These are phyloP conservation scores for Groenewaldozyma auringiensis DNA, from an alignment of 1,139 yeast genomes.

Conservation along the genomic window DNA sequence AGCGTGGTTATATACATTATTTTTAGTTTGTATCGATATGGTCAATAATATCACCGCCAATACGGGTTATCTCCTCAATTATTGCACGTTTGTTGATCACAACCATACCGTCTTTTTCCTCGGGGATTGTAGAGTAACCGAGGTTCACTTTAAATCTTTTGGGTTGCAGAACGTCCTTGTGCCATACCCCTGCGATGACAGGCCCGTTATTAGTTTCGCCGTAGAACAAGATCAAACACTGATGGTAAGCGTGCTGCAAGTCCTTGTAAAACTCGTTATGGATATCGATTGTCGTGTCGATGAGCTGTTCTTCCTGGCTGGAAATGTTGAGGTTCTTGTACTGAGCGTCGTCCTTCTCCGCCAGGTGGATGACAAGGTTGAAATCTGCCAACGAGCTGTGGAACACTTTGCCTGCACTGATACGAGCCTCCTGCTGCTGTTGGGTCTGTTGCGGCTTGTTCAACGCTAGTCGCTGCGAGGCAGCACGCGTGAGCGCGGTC, in stretches of 20 bases:
- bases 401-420: conserved; percentile 32
- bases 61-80: conserved; percentile 58
- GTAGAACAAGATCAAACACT: conserved; percentile 52
- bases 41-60: conserved; percentile 58
- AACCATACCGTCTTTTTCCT: conserved; percentile 37
- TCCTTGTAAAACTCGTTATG: conserved; percentile 27
- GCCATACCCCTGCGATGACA: conserved; percentile 72
- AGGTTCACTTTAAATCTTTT: conserved; percentile 69
- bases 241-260: conserved; percentile 34
- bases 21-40: conserved; percentile 16
- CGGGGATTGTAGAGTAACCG: conserved; percentile 68
- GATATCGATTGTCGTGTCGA: conserved; percentile 21
- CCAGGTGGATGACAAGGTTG: conserved; percentile 63
- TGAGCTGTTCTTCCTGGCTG: conserved; percentile 16
- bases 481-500: conserved; percentile 80
- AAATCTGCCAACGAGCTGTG: conserved; percentile 79
- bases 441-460: neutral
- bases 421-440: neutral
- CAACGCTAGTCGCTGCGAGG: conserved; percentile 25
- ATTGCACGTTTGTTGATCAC: conserved; percentile 68
- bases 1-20: neutral
- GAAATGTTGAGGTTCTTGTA: conserved; percentile 52
- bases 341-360: conserved; percentile 31
- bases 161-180: conserved; percentile 49
- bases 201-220: conserved; percentile 17